Evolutionary conservation across 768 basidiomycete genomes (phyloP).

Genomic region (Trametes coccinea): DNA sequence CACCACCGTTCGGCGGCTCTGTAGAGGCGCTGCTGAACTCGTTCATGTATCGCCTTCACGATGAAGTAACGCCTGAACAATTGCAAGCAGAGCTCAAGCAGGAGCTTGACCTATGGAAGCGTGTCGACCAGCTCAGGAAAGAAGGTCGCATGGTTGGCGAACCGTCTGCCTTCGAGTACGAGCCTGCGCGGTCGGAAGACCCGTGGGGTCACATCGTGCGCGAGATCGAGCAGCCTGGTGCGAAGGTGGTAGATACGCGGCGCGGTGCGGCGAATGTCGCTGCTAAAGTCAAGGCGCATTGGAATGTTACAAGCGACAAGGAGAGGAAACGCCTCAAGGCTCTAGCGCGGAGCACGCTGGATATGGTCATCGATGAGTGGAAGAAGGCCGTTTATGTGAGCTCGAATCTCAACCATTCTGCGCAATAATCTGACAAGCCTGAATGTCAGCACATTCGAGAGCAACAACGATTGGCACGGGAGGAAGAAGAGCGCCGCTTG

Average conservation of each 20-base stretch:
- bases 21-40: conserved; percentile 60
- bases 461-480: conserved; percentile 57
- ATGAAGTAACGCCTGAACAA: conserved; percentile 44
- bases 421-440: neutral
- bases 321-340: conserved; percentile 68
- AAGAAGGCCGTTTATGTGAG: conserved; percentile 82
- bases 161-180: conserved; percentile 13
- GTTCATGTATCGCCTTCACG: conserved; percentile 54
- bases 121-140: conserved; percentile 43
- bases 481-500: conserved; percentile 75
- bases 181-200: conserved; percentile 38
- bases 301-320: conserved; percentile 69
- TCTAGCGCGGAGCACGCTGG: conserved; percentile 71
- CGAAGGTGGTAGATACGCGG: conserved; percentile 34
- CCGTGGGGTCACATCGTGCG: conserved; percentile 60
- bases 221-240: conserved; percentile 28
- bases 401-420: neutral
- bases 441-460: conserved; percentile 67
- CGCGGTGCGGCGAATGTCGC: conserved; percentile 59
- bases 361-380: conserved; percentile 78
- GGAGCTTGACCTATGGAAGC: conserved; percentile 47
- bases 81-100: conserved; percentile 40
- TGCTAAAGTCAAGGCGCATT: conserved; percentile 67
- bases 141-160: conserved; percentile 43
- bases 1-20: conserved; percentile 52